Evolutionary conservation across 305 asterid species (phyloP), one percentile per base, ranked within the genome.

Genomic region (Fraxinus latifolia): DNA sequence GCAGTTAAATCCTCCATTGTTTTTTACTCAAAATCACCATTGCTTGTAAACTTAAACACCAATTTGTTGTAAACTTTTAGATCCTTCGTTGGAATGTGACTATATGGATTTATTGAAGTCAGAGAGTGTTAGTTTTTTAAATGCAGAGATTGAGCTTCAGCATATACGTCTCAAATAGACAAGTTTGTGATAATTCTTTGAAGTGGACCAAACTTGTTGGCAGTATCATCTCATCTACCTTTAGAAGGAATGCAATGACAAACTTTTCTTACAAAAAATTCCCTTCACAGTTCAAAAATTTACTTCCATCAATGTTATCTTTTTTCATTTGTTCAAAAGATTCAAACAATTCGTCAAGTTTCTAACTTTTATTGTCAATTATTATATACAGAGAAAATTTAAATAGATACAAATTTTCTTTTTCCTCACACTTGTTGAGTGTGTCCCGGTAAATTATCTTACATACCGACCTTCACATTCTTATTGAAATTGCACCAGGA

Each of bases 261-360:
- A 68, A 68, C 14, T 29, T 68, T 14, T 1, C 21, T 25, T 65
- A 65, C 73, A 25, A 23, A 62, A 8, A 23, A 25, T 9, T 65
- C 34, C 32, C 32, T 23, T 23, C 34, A 65, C 15, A 3, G 73
- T 65, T 65, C 17, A 65, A 65, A 65, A 25, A 65, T 25, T 14
- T 14, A 68, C 39, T 68, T 68, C 37, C 39, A 68, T 12, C 75
- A 31, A 36, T 36, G 2, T 27, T 68, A 29, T 14, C 19, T 29
- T 68, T 68, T 68, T 68, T 4, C 36, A 68, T 68, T 68, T 29
- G 75, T 68, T 68, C 39, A 68, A 68, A 68, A 31, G 75, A 65
- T 65, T 65, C 73, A 23, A 65, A 65, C 73, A 9, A 3, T 25
- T 65, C 7, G 32, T 65, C 31, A 65, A 65, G 73, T 25, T 65